Evolutionary conservation across 164 flowering plant genomes (phyloP).

Genomic region (Aristolochia fimbriata): DNA sequence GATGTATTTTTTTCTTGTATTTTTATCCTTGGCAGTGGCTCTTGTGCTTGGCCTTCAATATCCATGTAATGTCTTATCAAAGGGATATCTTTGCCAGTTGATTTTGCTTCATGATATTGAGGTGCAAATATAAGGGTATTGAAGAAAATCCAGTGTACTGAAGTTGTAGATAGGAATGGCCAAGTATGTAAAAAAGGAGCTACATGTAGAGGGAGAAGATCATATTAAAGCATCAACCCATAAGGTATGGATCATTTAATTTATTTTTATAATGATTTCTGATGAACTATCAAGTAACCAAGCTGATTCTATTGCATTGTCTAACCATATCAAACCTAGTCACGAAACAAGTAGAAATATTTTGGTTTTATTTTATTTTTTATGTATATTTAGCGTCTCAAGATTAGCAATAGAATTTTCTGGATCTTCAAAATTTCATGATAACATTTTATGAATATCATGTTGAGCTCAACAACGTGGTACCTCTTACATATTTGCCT

Average conservation of each 20-base stretch:
- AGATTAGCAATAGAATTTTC: not conserved
- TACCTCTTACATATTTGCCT: too few species aligned
- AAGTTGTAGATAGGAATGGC: not conserved
- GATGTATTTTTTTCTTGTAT: too few species aligned
- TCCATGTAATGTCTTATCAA: too few species aligned
- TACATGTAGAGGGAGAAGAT: not conserved
- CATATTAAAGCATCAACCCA: not conserved
- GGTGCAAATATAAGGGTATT: not conserved
- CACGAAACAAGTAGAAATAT: not conserved
- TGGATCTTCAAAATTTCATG: too few species aligned
- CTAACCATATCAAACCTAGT: not conserved
- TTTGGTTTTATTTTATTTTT: not conserved
- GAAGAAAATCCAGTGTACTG: not conserved
- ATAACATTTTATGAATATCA: too few species aligned
- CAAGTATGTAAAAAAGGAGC: not conserved
- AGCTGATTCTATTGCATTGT: not conserved
- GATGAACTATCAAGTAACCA: not conserved
- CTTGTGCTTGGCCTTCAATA: too few species aligned
- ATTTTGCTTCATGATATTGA: not conserved
- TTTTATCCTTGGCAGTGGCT: too few species aligned
- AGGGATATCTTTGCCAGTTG: not conserved
- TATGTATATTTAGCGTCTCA: not conserved
- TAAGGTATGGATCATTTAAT: not conserved
- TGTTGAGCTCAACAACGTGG: too few species aligned
- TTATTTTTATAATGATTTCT: not conserved